Percentiles rank a stretch among this genome's conserved stretches.
Evolutionary conservation across 768 basidiomycete genomes (phyloP).

Genomic region (Tricholomella constricta): DNA sequence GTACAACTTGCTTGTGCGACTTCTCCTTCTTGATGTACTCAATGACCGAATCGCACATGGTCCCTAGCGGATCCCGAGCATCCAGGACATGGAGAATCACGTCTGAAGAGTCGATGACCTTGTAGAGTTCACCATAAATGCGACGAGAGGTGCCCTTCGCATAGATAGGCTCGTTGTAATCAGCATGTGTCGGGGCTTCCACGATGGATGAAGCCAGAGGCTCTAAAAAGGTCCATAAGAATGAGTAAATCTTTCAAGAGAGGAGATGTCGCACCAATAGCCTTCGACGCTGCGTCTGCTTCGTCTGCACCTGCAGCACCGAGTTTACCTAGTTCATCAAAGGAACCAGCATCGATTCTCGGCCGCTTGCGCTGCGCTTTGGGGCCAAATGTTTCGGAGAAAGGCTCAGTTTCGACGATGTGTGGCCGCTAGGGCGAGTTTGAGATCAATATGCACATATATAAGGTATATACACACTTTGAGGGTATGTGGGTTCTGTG

Average conservation of each 20-base stretch:
- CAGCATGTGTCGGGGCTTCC: constrained; percentile 68
- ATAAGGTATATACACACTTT: constrained; percentile 49
- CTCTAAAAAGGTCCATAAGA: constrained; percentile 31
- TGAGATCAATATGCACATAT: background rate
- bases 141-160: constrained; percentile 93
- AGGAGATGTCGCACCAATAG: constrained; percentile 42
- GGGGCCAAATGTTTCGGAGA: constrained; percentile 91
- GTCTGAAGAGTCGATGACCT: constrained; percentile 98
- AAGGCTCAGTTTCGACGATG: constrained; percentile 96
- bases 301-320: constrained; percentile 58
- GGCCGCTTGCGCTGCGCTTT: constrained; percentile 94
- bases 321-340: constrained; percentile 83
- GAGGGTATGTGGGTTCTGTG: constrained; percentile 73
- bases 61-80: constrained; percentile 93
- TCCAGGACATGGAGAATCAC: constrained; percentile 95
- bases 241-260: background rate
- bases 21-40: constrained; percentile 96
- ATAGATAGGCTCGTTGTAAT: constrained; percentile 88
- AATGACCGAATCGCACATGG: constrained; percentile 91
- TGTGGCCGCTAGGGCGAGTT: constrained; percentile 66
- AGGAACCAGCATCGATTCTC: constrained; percentile 82
- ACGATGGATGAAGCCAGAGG: constrained; percentile 49
- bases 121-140: constrained; percentile 98
- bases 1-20: constrained; percentile 94
- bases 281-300: constrained; percentile 47